Evolutionary conservation across 495 filamentous ascomycete genomes (phyloP).

Genomic region (Entonaema liquescens): DNA sequence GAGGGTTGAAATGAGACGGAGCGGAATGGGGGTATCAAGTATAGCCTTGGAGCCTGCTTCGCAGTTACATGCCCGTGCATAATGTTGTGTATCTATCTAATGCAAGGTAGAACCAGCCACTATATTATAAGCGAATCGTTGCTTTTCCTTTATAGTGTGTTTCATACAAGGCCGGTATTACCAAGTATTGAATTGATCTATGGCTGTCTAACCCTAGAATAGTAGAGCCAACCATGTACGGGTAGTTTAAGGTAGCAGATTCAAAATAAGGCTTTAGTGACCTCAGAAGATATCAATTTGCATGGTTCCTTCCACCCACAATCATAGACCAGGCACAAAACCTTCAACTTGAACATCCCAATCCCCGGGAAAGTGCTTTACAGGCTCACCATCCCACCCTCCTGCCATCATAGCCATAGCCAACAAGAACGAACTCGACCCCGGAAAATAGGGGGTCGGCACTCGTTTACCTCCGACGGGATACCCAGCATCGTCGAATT

Average conservation of each 20-base stretch:
- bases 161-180: neutral
- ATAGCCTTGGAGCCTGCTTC: neutral
- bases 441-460: conserved; percentile 65
- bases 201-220: too few relatives aligned
- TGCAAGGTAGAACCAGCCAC: neutral
- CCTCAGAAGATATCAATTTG: neutral
- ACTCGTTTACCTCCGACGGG: conserved; percentile 60
- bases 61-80: neutral
- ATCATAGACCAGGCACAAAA: conserved; percentile 49
- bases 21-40: neutral
- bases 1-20: neutral
- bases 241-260: neutral
- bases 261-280: neutral
- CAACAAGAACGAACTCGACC: conserved; percentile 55
- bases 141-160: neutral
- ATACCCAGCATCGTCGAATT: conserved; percentile 63
- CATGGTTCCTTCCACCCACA: too few relatives aligned
- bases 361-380: conserved; percentile 52
- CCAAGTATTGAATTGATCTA: too few relatives aligned
- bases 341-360: conserved; percentile 60
- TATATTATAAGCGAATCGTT: neutral
- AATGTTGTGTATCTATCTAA: too few relatives aligned
- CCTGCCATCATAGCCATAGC: conserved; percentile 66
- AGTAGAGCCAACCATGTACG: neutral
- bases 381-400: conserved; percentile 59